phyloP scores from a whole-genome alignment of 2,329 filamentous ascomycete species.

The Fusarium protoensiforme region DNA sequence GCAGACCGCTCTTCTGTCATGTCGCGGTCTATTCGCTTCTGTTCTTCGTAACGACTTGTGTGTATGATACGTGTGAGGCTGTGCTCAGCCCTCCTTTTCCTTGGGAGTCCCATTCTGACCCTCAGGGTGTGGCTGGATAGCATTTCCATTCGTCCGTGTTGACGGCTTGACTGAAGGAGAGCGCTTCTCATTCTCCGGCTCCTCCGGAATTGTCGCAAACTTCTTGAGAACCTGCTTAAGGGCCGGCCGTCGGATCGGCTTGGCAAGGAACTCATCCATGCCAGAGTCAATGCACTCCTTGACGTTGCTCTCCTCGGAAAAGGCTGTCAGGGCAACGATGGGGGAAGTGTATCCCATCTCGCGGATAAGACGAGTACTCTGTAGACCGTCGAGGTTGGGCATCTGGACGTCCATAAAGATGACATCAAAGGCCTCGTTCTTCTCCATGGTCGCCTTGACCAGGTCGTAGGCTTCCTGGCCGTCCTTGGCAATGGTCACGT shows the following conservation, averaged over 20 bases:
- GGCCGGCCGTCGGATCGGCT: slow-evolving; percentile 82
- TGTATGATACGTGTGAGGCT: not conserved
- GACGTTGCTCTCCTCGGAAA: slow-evolving; percentile 89
- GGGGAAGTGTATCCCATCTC: slow-evolving; percentile 88
- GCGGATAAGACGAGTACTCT: slow-evolving; percentile 86
- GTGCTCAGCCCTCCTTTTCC: slow-evolving; percentile 27
- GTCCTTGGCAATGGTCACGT: slow-evolving; percentile 88
- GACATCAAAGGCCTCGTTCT: slow-evolving; percentile 78
- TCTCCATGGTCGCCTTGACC: slow-evolving; percentile 84
- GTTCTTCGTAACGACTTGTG: not conserved
- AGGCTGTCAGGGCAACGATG: slow-evolving; percentile 91
- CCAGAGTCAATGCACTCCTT: slow-evolving; percentile 88
- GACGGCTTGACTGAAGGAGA: slow-evolving; percentile 27
- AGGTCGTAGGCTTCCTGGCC: slow-evolving; percentile 89
- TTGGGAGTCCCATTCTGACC: slow-evolving; percentile 24
- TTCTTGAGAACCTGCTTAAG: slow-evolving; percentile 88
- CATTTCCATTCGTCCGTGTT: slow-evolving; percentile 31
- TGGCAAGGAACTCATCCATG: slow-evolving; percentile 89
- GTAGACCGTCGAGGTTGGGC: slow-evolving; percentile 90
- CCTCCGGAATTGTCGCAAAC: slow-evolving; percentile 84
- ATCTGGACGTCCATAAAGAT: slow-evolving; percentile 98
- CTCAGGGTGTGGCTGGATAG: slow-evolving; percentile 18
- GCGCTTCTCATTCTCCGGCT: slow-evolving; percentile 52
- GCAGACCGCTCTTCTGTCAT: slow-evolving; percentile 3
- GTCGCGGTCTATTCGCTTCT: not conserved